These are phyloP conservation scores for Piromyces sp. DNA, from an alignment of 192 early-diverging fungal species.

Conservation along the genomic window DNA sequence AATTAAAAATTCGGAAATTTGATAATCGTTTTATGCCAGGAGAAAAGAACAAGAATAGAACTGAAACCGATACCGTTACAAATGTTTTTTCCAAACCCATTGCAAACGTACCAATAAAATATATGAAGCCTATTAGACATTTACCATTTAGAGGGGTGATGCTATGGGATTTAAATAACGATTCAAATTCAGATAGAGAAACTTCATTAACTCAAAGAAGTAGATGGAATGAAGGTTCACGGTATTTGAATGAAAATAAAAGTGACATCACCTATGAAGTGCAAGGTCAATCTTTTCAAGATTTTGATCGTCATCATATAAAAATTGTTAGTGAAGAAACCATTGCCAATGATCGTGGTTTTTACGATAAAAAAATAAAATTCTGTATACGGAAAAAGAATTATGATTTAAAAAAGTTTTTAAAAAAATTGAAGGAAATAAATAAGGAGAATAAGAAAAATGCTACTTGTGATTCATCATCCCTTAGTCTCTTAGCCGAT, in stretches of 20 bases:
- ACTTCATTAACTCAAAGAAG: background rate
- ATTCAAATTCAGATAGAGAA: background rate
- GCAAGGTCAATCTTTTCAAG: background rate
- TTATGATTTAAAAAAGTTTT: background rate
- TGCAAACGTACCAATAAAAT: background rate
- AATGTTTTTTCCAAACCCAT: background rate
- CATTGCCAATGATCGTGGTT: background rate
- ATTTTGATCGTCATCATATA: background rate
- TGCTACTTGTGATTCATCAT: background rate
- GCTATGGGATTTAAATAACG: background rate
- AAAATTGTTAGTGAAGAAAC: background rate
- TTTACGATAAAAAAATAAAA: background rate
- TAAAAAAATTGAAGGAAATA: background rate
- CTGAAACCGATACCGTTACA: background rate
- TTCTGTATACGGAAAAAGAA: background rate
- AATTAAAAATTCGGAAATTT: background rate
- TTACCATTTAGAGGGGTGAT: background rate
- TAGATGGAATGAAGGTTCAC: background rate
- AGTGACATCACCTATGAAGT: background rate
- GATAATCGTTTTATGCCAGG: background rate
- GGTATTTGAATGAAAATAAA: background rate
- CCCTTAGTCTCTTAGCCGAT: background rate
- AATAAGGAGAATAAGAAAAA: background rate
- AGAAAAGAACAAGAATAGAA: background rate
- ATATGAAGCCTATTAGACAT: background rate